A percentile compares a stretch with the other conserved stretches of the same genome.
phyloP scores from a whole-genome alignment of 73 alveolate genomes.

The Strombidium stylifer region DNA sequence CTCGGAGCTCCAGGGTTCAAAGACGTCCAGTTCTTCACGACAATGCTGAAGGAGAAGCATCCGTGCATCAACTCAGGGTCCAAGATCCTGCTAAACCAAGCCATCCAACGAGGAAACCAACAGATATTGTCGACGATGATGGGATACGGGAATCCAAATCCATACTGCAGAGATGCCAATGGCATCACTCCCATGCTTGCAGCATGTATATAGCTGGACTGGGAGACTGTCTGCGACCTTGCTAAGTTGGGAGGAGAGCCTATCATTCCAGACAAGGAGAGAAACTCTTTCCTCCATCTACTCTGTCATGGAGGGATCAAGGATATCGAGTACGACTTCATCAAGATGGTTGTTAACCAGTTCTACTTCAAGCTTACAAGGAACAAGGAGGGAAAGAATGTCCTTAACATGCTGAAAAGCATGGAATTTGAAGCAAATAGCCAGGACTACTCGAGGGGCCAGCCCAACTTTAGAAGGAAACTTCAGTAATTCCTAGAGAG shows the following conservation, averaged over 20 bases:
- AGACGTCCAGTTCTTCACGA: conserved; percentile 47
- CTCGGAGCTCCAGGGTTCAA: conserved; percentile 42
- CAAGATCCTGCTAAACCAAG: conserved; percentile 55
- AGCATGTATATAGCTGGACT: conserved; percentile 45
- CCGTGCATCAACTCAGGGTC: conserved; percentile 52
- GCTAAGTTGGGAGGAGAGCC: conserved; percentile 53
- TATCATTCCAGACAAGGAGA: conserved; percentile 37
- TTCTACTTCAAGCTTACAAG: conserved; percentile 42
- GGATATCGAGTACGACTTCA: conserved; percentile 52
- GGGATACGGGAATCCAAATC: conserved; percentile 54
- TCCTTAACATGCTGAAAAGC: no score
- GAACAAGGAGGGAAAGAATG: conserved; percentile 48
- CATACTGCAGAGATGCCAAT: conserved; percentile 32
- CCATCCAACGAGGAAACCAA: conserved; percentile 49
- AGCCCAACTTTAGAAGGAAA: conserved; percentile 42
- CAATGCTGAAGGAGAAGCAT: conserved; percentile 27
- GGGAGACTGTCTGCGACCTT: conserved; percentile 38
- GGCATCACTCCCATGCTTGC: conserved; percentile 57
- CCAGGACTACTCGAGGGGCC: conserved; percentile 23
- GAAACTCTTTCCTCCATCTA: conserved; percentile 51
- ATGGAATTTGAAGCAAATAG: no score
- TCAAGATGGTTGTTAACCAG: conserved; percentile 21
- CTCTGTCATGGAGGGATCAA: conserved; percentile 50
- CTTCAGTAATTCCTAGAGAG: conserved; percentile 56
- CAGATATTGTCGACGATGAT: conserved; percentile 38